Base-by-base conservation (phyloP, 345 rosid species). In the Capsella bursapastoris region DNA sequence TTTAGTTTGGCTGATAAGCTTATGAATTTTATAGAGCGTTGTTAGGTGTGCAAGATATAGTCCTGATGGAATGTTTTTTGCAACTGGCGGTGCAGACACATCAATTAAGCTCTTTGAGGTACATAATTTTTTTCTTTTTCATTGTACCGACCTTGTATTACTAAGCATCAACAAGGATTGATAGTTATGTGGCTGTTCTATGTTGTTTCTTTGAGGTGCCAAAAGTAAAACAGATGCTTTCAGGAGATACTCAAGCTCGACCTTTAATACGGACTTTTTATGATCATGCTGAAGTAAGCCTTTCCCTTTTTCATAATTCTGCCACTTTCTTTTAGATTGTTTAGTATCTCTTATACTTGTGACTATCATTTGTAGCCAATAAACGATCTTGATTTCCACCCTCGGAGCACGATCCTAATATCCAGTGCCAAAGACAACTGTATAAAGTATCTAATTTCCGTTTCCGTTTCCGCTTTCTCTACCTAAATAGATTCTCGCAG, bases 91-190 rank as follows among this genome's bases (percentile, higher is more conserved):
- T 82, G 90, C 93, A 18, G 96, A 92, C 83, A 87, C 82, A 27
- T 89, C 96, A 8, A 87, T 92, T 72, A 92, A 92, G 85, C 96
- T 92, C 64, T 89, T 88, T 79, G 97, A 92, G 89, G 96, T 89
- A 32, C 45, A 56, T 8, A 45, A 44, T 15, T 10, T 74, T 71
- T n/a, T 58, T 40, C 14, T 25, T 47, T 28, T 56, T 50, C 45
- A 13, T 49, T 50, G 41, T 25, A 14, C 22, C 15, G 14, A 56
- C 51, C 18, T 70, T 50, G 45, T 29, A 25, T 11, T 5, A 6
- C 3, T 11, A 31, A 44, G 51, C 16, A 61, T 53, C 59, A 35
- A 53, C 43, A 62, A 61, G 13, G 44, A 16, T 37, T 70, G 61
- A 76, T 70, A 47, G 25, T 64, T 77, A 11, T 70, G 10, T 57